Conservation (phyloP, 257 asterid species). For the Plectranthus barbatus region DNA sequence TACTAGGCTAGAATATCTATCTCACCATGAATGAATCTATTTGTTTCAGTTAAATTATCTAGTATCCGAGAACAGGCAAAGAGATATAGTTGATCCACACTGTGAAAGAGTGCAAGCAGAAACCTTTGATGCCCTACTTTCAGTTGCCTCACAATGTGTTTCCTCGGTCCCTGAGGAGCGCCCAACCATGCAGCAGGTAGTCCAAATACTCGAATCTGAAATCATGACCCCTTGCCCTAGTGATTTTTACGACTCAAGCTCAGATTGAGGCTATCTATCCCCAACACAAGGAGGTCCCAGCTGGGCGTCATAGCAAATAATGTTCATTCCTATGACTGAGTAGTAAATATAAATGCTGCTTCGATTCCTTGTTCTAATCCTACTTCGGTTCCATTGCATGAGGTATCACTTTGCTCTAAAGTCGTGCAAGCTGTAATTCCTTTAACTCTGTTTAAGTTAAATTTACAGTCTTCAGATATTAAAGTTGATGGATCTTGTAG, state of each 20-base stretch:
- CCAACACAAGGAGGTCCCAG: not conserved
- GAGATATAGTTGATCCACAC: conserved; percentile 69
- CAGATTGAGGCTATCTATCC: conserved; percentile 39
- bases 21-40: not conserved
- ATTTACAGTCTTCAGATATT: not conserved
- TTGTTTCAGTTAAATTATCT: conserved; percentile 61
- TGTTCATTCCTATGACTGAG: conserved; percentile 5
- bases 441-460: conserved; percentile 14
- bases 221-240: conserved; percentile 91
- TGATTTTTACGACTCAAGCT: conserved; percentile 81
- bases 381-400: not conserved
- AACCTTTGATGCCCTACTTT: conserved; percentile 64
- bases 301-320: not conserved
- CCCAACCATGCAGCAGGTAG: conserved; percentile 91
- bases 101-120: conserved; percentile 76
- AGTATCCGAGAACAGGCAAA: conserved; percentile 60
- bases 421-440: conserved; percentile 8
- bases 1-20: not conserved
- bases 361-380: not conserved
- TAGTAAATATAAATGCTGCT: not conserved
- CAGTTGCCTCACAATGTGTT: conserved; percentile 73
- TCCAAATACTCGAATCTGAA: conserved; percentile 85
- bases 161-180: conserved; percentile 76
- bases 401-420: not conserved
- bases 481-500: not conserved